Evolutionary conservation across 306 rosid genomes (phyloP), one percentile per base, ranked within the genome.

Genomic region (Geum urbanum): DNA sequence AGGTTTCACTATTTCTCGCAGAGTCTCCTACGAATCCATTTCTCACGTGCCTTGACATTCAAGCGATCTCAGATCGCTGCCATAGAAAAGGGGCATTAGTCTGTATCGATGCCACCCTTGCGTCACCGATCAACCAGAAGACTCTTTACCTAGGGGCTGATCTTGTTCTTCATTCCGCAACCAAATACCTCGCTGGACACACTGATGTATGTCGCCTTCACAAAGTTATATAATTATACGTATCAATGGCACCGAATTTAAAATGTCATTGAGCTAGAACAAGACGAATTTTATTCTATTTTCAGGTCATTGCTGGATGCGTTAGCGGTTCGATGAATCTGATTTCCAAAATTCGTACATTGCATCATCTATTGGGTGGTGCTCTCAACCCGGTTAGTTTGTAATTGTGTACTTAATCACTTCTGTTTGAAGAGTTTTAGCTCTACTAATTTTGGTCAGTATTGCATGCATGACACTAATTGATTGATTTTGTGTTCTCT

Each of bases 1-100:
- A 92, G 98, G 94, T 90, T 74, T 86, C 97, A 65, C 80, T 92
- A 39, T 92, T 88, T 88, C 90, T 88, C 80, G 90, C 98, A 0
- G 98, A 92, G 79, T 92, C 98, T 73, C 98, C 98, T 47, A 92
- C 98, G 56, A 92, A 92, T 80, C 98, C 98, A 19, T 92, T 86
- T 83, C 88, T 92, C 56, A 81, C 97, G 86, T 92, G 98, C 22
- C 96, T 92, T 70, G 97, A 92, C 72, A 86, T 92, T 74, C 84
- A 92, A 86, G 83, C 75, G 73, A 97, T 92, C 78, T 88, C 97
- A 41, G 96, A 92, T 71, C 86, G 90, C 70, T 92, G 98, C 74
- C 98, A 84, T 74, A 83, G 50, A 52, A 79, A 87, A 41, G 97
- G 98, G 70, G 91, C 94, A 37, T 64, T 92, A 87, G 96, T 92